These are phyloP conservation scores for Aulographum hederae DNA, from an alignment of 2,329 filamentous ascomycete species.

Conservation along the genomic window DNA sequence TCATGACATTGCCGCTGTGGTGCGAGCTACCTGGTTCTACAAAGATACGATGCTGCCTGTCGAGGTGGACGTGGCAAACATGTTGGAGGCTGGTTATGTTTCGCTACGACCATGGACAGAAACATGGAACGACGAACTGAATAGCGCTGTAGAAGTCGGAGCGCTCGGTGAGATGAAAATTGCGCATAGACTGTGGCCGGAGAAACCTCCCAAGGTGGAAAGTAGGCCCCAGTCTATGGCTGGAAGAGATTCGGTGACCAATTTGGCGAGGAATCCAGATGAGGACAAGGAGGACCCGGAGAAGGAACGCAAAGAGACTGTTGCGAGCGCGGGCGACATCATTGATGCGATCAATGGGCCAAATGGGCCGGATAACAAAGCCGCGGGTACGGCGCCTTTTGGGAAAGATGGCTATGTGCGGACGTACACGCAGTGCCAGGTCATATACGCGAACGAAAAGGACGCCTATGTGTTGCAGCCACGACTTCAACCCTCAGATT, in stretches of 20 bases:
- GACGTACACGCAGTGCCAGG: constrained; percentile 56
- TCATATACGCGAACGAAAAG: constrained; percentile 65
- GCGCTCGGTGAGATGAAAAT: constrained; percentile 84
- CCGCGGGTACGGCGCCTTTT: constrained; percentile 22
- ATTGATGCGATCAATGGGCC: constrained; percentile 29
- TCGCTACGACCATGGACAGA: constrained; percentile 78
- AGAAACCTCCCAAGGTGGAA: constrained; percentile 35
- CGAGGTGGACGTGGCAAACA: constrained; percentile 71
- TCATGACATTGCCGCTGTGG: constrained; percentile 68
- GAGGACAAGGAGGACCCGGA: constrained; percentile 21
- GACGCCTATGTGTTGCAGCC: constrained; percentile 77
- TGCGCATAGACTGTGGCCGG: constrained; percentile 64
- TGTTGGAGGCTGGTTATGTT: constrained; percentile 76
- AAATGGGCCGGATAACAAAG: constrained; percentile 28
- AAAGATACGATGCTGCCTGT: constrained; percentile 86
- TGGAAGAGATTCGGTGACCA: constrained; percentile 12
- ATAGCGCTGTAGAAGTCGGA: constrained; percentile 79
- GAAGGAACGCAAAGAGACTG: constrained; percentile 21
- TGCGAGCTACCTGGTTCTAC: constrained; percentile 92
- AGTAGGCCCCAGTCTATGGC: constrained; percentile 22
- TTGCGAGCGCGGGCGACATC: constrained; percentile 26
- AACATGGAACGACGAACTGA: constrained; percentile 82
- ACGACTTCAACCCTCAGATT: constrained; percentile 65
- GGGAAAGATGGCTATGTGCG: constrained; percentile 29
- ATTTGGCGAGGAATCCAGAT: constrained; percentile 8